Evolutionary conservation across 2,329 filamentous ascomycete genomes (phyloP).

Genomic region (Chrysoporthe cubensis): DNA sequence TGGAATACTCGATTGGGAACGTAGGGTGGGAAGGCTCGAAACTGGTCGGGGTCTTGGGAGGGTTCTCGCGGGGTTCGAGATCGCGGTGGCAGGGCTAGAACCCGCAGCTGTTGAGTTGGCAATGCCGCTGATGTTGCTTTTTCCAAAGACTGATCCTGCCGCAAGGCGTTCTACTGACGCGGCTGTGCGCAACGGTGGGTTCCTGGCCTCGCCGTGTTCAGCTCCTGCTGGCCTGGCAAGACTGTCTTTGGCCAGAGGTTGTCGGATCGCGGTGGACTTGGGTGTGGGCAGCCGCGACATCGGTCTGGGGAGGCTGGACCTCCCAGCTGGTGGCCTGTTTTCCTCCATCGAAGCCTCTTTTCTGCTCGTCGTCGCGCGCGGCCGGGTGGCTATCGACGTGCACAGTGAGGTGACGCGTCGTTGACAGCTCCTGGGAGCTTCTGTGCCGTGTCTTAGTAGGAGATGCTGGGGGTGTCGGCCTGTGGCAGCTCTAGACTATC

Average conservation of each 20-base stretch:
- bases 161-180: slow-evolving; percentile 24
- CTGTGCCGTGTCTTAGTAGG: not conserved
- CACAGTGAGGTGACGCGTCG: not conserved
- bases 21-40: slow-evolving; percentile 25
- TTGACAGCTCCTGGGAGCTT: not conserved
- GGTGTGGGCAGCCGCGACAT: slow-evolving; percentile 26
- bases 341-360: slow-evolving; percentile 22
- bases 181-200: slow-evolving; percentile 22
- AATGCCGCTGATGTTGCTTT: slow-evolving; percentile 14
- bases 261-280: slow-evolving; percentile 22
- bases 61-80: slow-evolving; percentile 3
- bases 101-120: slow-evolving; percentile 11
- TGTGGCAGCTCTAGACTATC: not conserved
- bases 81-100: not conserved
- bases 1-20: slow-evolving; percentile 15
- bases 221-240: slow-evolving; percentile 14
- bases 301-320: slow-evolving; percentile 21
- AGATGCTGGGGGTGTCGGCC: not conserved
- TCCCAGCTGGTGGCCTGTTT: slow-evolving; percentile 17
- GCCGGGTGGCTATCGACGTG: not conserved
- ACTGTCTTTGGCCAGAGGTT: slow-evolving; percentile 19
- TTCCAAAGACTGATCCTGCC: slow-evolving; percentile 6
- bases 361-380: not conserved
- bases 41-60: slow-evolving; percentile 20
- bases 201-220: slow-evolving; percentile 3